Evolutionary conservation across 768 basidiomycete species (phyloP), one percentile per base, ranked within the genome.

Genomic region (Mycena olivaceomarginata): DNA sequence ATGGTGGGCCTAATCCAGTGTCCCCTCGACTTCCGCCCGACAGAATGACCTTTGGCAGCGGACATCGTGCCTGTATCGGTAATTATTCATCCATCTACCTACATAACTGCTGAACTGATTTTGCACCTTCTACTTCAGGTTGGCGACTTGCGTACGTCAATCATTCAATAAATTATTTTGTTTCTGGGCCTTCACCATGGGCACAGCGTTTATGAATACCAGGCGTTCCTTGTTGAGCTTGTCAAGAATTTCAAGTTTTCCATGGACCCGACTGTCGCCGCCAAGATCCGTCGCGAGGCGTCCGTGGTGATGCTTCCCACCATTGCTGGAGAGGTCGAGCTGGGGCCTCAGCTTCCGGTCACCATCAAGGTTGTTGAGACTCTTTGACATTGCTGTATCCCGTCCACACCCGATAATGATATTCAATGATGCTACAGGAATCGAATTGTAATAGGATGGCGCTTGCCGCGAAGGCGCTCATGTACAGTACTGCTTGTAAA

Each of bases 171-270:
- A 13, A 22, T n/a, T 8, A 53, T n/a, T 53, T 10, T 39, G 18
- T 8, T 39, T 31, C 25, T 16, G 31, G 1, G 59, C 15, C 13
- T 40, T 48, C 18, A 69, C 13, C 62, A 41, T 22, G 8, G 16
- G 40, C 4, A 45, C 25, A 79, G 76, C 8, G 74, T 93, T 1
- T 87, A 89, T 71, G 93, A 94, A 82, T 84, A 93, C 40, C 90
- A 93, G 79, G 83, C 89, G 1, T 88, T 94, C 77, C 86, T 93
- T 5, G 88, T 92, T 9, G 93, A 93, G 80, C 88, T 92, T 46
- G 83, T 93, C 76, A 88, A 89, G 65, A 91, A 92, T 82, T 93
- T 94, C 75, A 89, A 93, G 79, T 87, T 64, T 45, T 64, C 63
- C 2, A 64, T 64, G 63, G 62, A 64, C 41, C 85, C 86, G n/a